Conservation (phyloP, 208 protist species). For the Trypanosoma avium region DNA sequence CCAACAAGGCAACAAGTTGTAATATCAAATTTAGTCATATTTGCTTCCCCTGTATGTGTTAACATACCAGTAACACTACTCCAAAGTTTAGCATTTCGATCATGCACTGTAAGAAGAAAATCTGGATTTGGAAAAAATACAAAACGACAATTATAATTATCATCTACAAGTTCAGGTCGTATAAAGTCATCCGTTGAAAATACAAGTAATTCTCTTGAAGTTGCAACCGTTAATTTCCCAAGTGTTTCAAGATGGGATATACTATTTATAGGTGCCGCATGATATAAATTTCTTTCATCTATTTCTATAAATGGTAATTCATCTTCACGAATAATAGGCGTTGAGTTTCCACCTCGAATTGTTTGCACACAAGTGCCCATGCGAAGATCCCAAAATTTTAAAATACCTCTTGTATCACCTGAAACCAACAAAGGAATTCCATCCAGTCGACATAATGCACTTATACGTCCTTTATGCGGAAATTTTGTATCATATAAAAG, state of each 20-base stretch:
- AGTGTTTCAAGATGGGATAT: slow-evolving; percentile 32
- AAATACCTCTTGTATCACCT: slow-evolving; percentile 39
- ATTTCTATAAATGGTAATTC: not conserved
- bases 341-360: not conserved
- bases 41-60: slow-evolving; percentile 26
- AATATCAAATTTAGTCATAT: slow-evolving; percentile 36
- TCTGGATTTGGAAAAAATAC: slow-evolving; percentile 39
- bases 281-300: not conserved
- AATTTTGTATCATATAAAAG: slow-evolving; percentile 38
- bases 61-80: slow-evolving; percentile 31
- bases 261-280: slow-evolving; percentile 15
- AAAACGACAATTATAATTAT: slow-evolving; percentile 43
- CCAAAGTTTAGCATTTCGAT: slow-evolving; percentile 44
- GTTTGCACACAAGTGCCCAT: slow-evolving; percentile 46
- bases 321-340: not conserved
- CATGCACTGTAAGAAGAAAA: slow-evolving; percentile 45
- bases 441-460: slow-evolving; percentile 26
- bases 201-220: slow-evolving; percentile 25
- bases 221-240: slow-evolving; percentile 33
- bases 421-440: slow-evolving; percentile 40
- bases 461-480: slow-evolving; percentile 46
- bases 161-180: slow-evolving; percentile 42
- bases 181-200: slow-evolving; percentile 27
- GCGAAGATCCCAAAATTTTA: slow-evolving; percentile 70
- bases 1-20: slow-evolving; percentile 37